phyloP scores from a whole-genome alignment of 192 early-diverging fungal species.

The Fimicolochytrium jonesii region DNA sequence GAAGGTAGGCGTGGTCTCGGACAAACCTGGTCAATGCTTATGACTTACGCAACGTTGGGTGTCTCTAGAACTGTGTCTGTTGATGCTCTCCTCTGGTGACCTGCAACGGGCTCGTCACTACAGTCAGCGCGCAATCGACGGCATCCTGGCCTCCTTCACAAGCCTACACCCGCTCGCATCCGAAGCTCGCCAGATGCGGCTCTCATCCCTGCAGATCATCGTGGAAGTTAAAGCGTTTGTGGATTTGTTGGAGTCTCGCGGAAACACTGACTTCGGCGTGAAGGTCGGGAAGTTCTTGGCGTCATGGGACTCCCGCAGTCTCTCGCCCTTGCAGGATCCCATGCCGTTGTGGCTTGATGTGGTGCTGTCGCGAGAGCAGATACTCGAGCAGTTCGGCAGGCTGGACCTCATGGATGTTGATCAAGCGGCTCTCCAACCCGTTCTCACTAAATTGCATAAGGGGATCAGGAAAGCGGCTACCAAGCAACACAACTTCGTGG shows the following conservation, averaged over 20 bases:
- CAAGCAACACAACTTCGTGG: conserved; percentile 52
- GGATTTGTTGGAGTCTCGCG: conserved; percentile 15
- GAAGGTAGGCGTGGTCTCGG: too few species aligned
- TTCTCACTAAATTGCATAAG: background rate
- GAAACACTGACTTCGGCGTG: too few species aligned
- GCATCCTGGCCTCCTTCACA: conserved; percentile 23
- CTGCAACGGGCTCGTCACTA: conserved; percentile 26
- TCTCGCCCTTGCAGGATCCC: conserved; percentile 39
- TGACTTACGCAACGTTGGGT: too few species aligned
- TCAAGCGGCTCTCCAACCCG: background rate
- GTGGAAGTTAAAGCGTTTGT: conserved; percentile 27
- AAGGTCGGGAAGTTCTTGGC: background rate
- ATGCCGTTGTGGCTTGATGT: conserved; percentile 65
- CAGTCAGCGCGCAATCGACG: conserved; percentile 19
- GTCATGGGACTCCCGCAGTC: conserved; percentile 34
- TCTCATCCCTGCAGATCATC: conserved; percentile 8
- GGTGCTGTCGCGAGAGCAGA: conserved; percentile 38
- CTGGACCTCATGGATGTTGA: conserved; percentile 15
- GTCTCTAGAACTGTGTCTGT: conserved; percentile 6
- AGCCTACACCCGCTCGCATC: conserved; percentile 19
- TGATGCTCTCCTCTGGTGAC: conserved; percentile 15
- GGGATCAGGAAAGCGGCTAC: conserved; percentile 56
- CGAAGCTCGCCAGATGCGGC: conserved; percentile 4
- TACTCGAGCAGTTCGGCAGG: conserved; percentile 40
- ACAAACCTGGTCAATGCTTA: too few species aligned